phyloP scores from a whole-genome alignment of 768 basidiomycete genomes.

The Chalciporus chontae region DNA sequence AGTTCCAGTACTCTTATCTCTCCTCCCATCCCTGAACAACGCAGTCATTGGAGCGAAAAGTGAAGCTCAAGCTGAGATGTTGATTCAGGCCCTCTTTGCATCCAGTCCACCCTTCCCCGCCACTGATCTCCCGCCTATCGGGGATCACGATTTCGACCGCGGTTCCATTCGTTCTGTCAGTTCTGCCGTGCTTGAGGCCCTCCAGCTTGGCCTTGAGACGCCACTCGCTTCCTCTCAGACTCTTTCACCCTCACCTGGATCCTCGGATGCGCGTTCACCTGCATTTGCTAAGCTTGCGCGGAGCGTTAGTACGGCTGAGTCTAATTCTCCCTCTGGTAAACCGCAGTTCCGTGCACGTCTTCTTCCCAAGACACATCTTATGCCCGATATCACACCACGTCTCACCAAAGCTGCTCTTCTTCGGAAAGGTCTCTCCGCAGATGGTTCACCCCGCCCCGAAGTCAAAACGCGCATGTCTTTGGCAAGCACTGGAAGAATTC shows the following conservation, averaged over 20 bases:
- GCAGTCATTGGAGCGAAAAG: conserved; percentile 73
- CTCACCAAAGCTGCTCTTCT: conserved; percentile 72
- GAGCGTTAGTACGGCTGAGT: conserved; percentile 33
- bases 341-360: conserved; percentile 61
- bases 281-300: conserved; percentile 21
- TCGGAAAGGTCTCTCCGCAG: conserved; percentile 55
- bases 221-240: conserved; percentile 38
- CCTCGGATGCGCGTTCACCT: conserved; percentile 21
- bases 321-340: conserved; percentile 41
- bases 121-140: conserved; percentile 53
- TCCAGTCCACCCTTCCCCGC: conserved; percentile 80
- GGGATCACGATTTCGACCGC: conserved; percentile 33
- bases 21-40: conserved; percentile 58
- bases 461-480: conserved; percentile 28
- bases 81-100: conserved; percentile 74
- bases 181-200: conserved; percentile 45
- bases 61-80: conserved; percentile 65
- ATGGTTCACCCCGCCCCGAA: conserved; percentile 25
- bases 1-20: conserved; percentile 73
- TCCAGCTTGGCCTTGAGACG: conserved; percentile 39
- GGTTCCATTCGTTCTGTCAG: conserved; percentile 41
- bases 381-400: conserved; percentile 74
- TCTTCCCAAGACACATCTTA: conserved; percentile 55
- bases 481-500: conserved; percentile 33
- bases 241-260: conserved; percentile 36